Base-by-base conservation (phyloP, 2,329 filamentous ascomycete species). In the Claviceps pazoutovae region DNA sequence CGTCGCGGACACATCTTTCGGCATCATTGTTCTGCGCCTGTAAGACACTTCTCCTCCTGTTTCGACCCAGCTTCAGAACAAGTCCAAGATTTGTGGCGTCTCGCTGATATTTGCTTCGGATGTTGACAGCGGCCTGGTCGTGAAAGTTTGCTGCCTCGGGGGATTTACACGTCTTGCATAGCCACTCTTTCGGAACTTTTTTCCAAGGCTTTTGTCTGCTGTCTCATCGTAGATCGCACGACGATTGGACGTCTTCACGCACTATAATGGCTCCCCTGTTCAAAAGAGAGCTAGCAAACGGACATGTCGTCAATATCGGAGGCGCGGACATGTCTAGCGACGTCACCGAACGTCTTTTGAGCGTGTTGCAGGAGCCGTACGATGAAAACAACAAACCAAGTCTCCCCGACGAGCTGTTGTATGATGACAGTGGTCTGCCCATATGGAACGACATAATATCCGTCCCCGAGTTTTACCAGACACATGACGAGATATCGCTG, bases 381-480 rank as follows among this genome's bases (percentile, higher is more conserved):
- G 56, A 62, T 19, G 51, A 56, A 2, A 51, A 51, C 6, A 55
- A 54, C 13, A 62, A 62, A 52, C 60, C 61, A 16, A 62, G 60
- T 1, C 59, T 71, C 34, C 68, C 68, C 1, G 69, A 71, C 48
- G 68, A 71, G 57, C 57, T 69, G 41, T 58, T 71, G 46, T 71
- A 71, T 54, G 61, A 67, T 53, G 68, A 69, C 50, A 49, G 58
- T 5, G 69, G 69, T 1, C 58, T 70, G 47, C 56, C 58, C 5
- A 68, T 70, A 54, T 71, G 69, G 69, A 68, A 68, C 46, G 53
- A 68, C 9, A 70, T 71, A 52, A 71, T 71, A 51, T 67, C 62
- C 54, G 67, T 61, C 0, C 57, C 60, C 1, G 62, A 69, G 42
- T 70, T 69, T 53, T 71, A 71, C 53, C 69, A 71, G 53, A 69